Evolutionary conservation across 306 rosid genomes (phyloP).

Genomic region (Nissolia schottii): DNA sequence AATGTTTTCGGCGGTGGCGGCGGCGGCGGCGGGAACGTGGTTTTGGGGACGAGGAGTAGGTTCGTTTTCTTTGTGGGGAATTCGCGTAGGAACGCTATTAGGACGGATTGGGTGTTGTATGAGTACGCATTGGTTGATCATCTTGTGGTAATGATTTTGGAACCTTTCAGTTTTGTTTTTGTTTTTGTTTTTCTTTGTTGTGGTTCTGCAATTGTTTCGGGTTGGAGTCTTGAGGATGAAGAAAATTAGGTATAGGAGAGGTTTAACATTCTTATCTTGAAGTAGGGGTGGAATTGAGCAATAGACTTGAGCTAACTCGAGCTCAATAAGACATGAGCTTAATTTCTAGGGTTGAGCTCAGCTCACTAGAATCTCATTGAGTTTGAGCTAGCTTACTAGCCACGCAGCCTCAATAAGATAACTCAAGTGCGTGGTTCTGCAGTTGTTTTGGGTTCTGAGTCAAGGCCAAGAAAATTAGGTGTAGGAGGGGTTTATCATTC

Average conservation of each 20-base stretch:
- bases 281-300: too few relatives aligned
- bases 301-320: too few relatives aligned
- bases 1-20: slow-evolving; percentile 27
- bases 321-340: too few relatives aligned
- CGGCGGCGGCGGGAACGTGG: slow-evolving; percentile 22
- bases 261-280: background rate
- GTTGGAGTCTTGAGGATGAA: background rate
- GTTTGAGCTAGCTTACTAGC: too few relatives aligned
- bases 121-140: slow-evolving; percentile 50
- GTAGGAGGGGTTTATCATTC: too few relatives aligned
- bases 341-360: too few relatives aligned
- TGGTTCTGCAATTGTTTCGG: background rate
- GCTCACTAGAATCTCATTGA: too few relatives aligned
- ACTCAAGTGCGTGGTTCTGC: too few relatives aligned
- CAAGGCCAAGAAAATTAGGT: too few relatives aligned
- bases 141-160: slow-evolving; percentile 36
- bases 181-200: background rate
- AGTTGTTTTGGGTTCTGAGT: too few relatives aligned
- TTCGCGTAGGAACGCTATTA: slow-evolving; percentile 26
- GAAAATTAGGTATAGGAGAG: background rate
- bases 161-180: background rate
- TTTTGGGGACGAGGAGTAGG: slow-evolving; percentile 44
- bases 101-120: slow-evolving; percentile 53
- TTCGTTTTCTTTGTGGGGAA: slow-evolving; percentile 50
- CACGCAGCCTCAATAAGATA: too few relatives aligned